Base-by-base conservation (phyloP, 1,284 basidiomycete species). In the Apiotrichum gamsii region DNA sequence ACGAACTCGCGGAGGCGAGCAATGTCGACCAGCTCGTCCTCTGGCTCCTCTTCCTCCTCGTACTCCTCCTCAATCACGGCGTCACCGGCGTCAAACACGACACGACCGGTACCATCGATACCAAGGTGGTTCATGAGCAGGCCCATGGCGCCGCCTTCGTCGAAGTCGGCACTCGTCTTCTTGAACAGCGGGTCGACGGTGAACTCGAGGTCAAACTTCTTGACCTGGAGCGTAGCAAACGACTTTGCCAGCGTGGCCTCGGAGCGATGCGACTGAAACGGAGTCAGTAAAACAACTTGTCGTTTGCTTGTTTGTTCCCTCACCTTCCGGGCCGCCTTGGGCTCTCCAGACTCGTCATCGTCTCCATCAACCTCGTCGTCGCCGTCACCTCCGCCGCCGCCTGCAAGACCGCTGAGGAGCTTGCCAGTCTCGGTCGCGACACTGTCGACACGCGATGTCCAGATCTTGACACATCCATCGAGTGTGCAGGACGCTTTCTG, bases 381-480 rank as follows among this genome's bases (percentile, higher is more conserved):
- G 20, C 60, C 62, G 32, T 62, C 60, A 5, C 47, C 60, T 6
- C 44, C 59, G 36, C 51, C 48, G 11, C 76, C 76, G 25, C 76
- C 77, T 5, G 90, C 87, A 24, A 98, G 80, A 63, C 96, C 96
- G 59, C 84, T 90, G 41, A 97, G 78, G 11, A 99, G 79, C 67
- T 96, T 96, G 28, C 91, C 91, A 0, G 94, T 97, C 72, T 98
- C 95, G 0, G 89, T 94, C 11, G 90, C 90, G 34, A 97, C 91
- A 57, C 86, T 90, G 70, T 99, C 94, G 31, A 99, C 95, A 47
- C 94, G 84, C 57, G 87, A 91, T 1, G 94, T 98, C 93, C 93
- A 99, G 51, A 99, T 95, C 75, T 98, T 99, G 70, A 99, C 90
- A 71, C 95, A 99, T 5, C 95, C 95, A 52, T 99, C 95, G 16